Conservation (phyloP, 2,329 filamentous ascomycete genomes). For the Nothopassalora personata region DNA sequence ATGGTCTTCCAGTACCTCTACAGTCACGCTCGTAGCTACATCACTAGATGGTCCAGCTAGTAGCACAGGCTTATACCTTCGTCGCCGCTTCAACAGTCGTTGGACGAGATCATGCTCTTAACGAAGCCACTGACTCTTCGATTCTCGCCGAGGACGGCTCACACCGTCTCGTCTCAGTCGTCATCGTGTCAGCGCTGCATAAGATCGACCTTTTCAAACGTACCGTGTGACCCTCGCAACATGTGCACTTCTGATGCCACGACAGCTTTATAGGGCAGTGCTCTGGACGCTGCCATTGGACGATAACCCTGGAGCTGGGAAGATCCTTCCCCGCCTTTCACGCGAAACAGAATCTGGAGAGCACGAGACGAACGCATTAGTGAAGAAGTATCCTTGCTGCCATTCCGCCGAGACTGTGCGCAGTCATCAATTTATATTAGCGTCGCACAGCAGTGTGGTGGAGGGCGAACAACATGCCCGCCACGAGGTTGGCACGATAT, state of each 20-base stretch:
- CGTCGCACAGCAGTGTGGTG: neutral
- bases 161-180: neutral
- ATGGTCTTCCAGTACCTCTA: slow-evolving; percentile 14
- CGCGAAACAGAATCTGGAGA: neutral
- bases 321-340: neutral
- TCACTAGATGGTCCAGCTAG: slow-evolving; percentile 1
- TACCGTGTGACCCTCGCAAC: slow-evolving; percentile 1
- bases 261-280: neutral
- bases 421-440: neutral
- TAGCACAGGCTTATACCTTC: neutral
- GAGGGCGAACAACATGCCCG: neutral
- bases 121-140: neutral
- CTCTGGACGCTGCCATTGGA: neutral
- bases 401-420: neutral
- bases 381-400: neutral
- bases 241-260: slow-evolving; percentile 5
- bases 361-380: neutral
- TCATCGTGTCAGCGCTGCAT: slow-evolving; percentile 6
- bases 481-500: slow-evolving; percentile 1
- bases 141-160: neutral
- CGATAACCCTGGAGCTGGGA: neutral
- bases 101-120: neutral
- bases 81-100: neutral
- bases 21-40: slow-evolving; percentile 13
- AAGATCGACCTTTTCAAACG: neutral